Conservation (phyloP, 1,284 basidiomycete species). For the Mycosarcoma maydis region DNA sequence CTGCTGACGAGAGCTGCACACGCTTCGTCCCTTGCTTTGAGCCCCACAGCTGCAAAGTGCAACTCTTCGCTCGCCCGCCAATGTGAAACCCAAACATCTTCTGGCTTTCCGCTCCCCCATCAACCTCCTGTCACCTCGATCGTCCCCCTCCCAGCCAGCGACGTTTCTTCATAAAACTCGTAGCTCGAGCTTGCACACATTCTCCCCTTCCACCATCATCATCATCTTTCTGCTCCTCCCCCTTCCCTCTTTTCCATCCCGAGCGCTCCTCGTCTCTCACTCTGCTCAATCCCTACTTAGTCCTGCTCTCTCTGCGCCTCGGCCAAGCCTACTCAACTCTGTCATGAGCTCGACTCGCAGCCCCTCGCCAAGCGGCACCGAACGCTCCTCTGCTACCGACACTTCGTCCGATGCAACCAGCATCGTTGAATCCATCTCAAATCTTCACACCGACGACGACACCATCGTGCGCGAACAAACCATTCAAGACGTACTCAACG, state of each 20-base stretch:
- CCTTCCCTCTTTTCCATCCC: not conserved
- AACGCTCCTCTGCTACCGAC: conserved; percentile 30
- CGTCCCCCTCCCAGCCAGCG: not conserved
- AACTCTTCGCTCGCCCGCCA: too few relatives aligned
- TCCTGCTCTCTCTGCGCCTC: too few relatives aligned
- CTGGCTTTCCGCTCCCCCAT: not conserved
- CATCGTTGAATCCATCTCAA: conserved; percentile 23
- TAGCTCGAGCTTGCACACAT: not conserved
- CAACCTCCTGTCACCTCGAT: not conserved
- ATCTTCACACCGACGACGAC: conserved; percentile 22
- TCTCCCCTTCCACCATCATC: not conserved
- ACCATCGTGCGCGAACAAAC: conserved; percentile 16
- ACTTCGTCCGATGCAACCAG: conserved; percentile 32
- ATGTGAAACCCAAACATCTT: too few relatives aligned
- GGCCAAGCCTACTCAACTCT: too few relatives aligned
- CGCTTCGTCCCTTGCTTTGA: too few relatives aligned
- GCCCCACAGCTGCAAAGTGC: too few relatives aligned
- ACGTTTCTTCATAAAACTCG: not conserved
- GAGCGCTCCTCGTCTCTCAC: not conserved
- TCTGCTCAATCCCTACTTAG: too few relatives aligned
- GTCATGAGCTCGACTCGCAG: conserved; percentile 40
- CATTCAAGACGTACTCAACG: conserved; percentile 32
- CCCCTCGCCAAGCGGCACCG: conserved; percentile 29
- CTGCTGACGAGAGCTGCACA: too few relatives aligned
- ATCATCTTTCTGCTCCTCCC: not conserved